Percentiles rank a stretch among this genome's conserved stretches.
Conservation (phyloP, 2,329 filamentous ascomycete species). For the Dryadomyces sulphureus region DNA sequence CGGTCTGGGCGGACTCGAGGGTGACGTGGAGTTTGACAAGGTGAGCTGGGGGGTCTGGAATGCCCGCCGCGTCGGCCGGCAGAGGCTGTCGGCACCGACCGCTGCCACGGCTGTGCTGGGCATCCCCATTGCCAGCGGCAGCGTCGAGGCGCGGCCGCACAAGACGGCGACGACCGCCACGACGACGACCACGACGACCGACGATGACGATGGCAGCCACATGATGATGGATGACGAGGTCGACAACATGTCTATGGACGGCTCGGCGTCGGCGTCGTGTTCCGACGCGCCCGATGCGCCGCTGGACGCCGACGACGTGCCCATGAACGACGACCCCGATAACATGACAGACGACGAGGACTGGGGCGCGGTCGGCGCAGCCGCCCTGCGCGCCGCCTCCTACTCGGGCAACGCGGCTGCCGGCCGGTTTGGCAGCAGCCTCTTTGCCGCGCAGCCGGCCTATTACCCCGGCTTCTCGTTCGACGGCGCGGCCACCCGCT, state of each 20-base stretch:
- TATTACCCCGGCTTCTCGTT: conserved; percentile 27
- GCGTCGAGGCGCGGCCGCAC: conserved; percentile 26
- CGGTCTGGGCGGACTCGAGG: conserved; percentile 37
- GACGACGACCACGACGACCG: conserved; percentile 42
- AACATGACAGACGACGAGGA: conserved; percentile 93
- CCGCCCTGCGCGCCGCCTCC: conserved; percentile 58
- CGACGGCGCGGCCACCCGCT: conserved; percentile 29
- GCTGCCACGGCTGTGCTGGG: conserved; percentile 28
- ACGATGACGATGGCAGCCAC: conserved; percentile 82
- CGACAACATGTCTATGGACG: too few species aligned
- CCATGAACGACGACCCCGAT: conserved; percentile 56
- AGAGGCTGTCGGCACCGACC: not conserved
- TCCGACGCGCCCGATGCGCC: conserved; percentile 61
- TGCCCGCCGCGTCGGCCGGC: conserved; percentile 45
- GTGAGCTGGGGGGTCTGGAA: conserved; percentile 97
- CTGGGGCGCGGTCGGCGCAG: conserved; percentile 81
- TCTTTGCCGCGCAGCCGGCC: conserved; percentile 31
- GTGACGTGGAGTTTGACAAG: conserved; percentile 79
- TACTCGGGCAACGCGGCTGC: conserved; percentile 34
- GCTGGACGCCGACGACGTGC: conserved; percentile 44
- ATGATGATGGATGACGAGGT: conserved; percentile 76
- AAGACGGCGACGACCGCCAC: conserved; percentile 54
- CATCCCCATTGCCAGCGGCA: conserved; percentile 38
- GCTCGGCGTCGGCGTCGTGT: conserved; percentile 56
- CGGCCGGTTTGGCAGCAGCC: conserved; percentile 37